These are phyloP conservation scores for Fusarium humuli DNA, from an alignment of 2,329 filamentous ascomycete species.

Conservation along the genomic window DNA sequence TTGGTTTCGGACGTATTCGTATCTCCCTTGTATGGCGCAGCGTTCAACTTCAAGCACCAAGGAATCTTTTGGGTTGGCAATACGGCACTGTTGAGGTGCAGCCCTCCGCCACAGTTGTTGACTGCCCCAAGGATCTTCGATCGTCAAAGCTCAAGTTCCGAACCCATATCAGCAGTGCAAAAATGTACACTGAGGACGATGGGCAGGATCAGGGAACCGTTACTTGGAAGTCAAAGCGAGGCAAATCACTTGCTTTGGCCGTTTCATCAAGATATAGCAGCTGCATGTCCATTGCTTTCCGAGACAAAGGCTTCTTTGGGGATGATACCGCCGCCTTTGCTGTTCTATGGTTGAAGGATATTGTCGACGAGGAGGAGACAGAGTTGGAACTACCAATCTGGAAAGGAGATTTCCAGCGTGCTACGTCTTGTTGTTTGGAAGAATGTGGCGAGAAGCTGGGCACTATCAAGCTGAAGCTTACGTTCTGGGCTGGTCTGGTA, in stretches of 20 bases:
- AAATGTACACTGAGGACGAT: constrained; percentile 61
- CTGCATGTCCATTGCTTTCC: constrained; percentile 68
- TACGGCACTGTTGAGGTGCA: constrained; percentile 76
- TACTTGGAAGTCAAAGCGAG: constrained; percentile 66
- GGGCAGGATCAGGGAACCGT: constrained; percentile 51
- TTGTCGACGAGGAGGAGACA: constrained; percentile 73
- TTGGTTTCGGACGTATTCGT: constrained; percentile 76
- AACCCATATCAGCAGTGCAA: constrained; percentile 67
- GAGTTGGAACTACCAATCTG: constrained; percentile 71
- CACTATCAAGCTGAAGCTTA: constrained; percentile 56
- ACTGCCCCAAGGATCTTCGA: constrained; percentile 60
- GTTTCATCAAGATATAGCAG: constrained; percentile 69
- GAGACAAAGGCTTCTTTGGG: constrained; percentile 54
- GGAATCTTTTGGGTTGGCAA: constrained; percentile 73
- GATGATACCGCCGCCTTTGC: constrained; percentile 71
- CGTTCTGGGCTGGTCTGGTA: constrained; percentile 54
- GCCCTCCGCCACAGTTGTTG: constrained; percentile 58
- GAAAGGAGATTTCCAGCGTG: constrained; percentile 66
- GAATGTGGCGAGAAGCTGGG: constrained; percentile 62
- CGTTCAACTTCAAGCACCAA: constrained; percentile 70
- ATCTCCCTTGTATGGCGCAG: constrained; percentile 81
- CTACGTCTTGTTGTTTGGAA: constrained; percentile 58
- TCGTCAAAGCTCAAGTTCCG: constrained; percentile 69
- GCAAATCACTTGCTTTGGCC: constrained; percentile 59
- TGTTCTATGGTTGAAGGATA: constrained; percentile 76